These are phyloP conservation scores for Beta corolliflora DNA, from an alignment of 179 eudicot genomes.

Conservation along the genomic window DNA sequence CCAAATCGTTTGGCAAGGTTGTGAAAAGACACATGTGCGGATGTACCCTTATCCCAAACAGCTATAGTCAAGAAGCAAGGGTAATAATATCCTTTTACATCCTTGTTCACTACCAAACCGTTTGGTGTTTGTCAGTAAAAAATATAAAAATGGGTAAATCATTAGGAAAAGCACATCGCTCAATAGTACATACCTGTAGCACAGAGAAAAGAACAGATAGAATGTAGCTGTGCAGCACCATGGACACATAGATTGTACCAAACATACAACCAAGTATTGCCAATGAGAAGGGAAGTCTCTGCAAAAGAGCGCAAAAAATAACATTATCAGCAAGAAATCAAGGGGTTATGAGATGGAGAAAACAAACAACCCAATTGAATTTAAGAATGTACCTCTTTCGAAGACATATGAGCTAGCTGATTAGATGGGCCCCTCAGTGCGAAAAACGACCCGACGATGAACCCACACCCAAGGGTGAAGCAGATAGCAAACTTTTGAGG, in stretches of 20 bases:
- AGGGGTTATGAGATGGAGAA: constrained; percentile 1
- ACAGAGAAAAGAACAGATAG: constrained; percentile 88
- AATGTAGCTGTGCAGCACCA: constrained; percentile 97
- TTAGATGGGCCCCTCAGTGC: constrained; percentile 87
- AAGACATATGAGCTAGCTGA: constrained; percentile 88
- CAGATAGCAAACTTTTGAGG: constrained; percentile 98
- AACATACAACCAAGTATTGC: constrained; percentile 87
- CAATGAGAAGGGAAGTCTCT: constrained; percentile 95
- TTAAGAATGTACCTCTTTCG: constrained; percentile 65
- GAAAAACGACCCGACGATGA: constrained; percentile 90
- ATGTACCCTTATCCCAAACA: too few relatives aligned
- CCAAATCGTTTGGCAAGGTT: too few relatives aligned
- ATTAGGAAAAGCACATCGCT: constrained; percentile 15
- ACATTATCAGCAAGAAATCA: background rate
- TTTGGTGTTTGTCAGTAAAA: too few relatives aligned
- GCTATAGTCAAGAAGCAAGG: too few relatives aligned
- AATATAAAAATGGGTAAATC: background rate
- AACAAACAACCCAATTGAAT: background rate
- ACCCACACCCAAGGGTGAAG: constrained; percentile 86
- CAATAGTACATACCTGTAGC: constrained; percentile 66
- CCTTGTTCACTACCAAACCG: too few relatives aligned
- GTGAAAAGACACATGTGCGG: too few relatives aligned
- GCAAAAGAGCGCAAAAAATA: constrained; percentile 26
- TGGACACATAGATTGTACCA: constrained; percentile 93
- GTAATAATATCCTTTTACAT: too few relatives aligned